phyloP scores from a whole-genome alignment of 139 green algal species.

The Chlorella ohadii region DNA sequence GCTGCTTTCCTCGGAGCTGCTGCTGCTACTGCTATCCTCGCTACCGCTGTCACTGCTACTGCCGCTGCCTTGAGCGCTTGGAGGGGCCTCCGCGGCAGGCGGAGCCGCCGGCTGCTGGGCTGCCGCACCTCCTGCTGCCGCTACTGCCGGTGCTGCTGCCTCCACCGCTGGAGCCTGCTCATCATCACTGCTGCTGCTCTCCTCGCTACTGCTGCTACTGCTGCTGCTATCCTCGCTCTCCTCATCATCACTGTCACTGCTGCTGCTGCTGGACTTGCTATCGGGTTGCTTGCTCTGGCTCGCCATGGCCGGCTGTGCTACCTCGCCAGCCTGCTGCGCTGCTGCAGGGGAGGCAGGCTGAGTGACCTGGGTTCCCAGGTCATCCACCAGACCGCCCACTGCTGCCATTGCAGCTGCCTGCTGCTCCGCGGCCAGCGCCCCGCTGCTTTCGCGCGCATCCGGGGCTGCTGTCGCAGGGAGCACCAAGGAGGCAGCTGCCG shows the following conservation, averaged over 20 bases:
- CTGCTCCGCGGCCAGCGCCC: not conserved
- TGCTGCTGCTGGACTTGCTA: not conserved
- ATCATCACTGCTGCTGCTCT: too few species aligned
- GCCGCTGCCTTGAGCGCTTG: not conserved
- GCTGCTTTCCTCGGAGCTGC: not conserved
- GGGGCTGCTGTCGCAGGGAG: not conserved
- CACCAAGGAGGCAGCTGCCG: not conserved
- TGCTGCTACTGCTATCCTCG: not conserved
- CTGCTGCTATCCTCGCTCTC: not conserved
- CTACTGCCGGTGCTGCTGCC: not conserved
- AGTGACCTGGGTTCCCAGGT: not conserved
- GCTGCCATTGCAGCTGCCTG: conserved; percentile 11
- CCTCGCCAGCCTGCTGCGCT: not conserved
- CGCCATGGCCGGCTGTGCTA: too few species aligned
- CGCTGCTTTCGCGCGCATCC: not conserved
- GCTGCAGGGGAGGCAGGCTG: not conserved
- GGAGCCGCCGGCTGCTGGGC: too few species aligned
- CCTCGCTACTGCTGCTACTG: not conserved
- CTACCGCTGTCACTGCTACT: not conserved
- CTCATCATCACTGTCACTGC: not conserved
- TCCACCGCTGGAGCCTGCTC: not conserved
- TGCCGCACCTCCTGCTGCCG: not conserved
- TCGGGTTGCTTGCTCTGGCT: not conserved
- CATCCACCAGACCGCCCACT: not conserved
- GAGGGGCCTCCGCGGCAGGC: too few species aligned